These are phyloP conservation scores for Simplicillium aogashimaense DNA, from an alignment of 2,329 filamentous ascomycete genomes.

Conservation along the genomic window DNA sequence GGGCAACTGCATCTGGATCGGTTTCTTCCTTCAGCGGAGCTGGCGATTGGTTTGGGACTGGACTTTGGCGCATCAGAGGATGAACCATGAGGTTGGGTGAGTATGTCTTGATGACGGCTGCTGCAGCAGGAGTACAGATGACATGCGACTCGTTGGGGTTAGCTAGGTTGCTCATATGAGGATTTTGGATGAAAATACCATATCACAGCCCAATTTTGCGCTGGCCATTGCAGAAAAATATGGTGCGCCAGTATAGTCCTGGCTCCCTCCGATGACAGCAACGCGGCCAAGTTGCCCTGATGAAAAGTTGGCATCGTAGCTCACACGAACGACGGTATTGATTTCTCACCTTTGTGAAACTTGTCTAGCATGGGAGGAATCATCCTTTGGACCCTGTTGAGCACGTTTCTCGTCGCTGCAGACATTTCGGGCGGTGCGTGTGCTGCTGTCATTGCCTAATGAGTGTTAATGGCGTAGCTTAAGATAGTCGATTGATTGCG, in stretches of 20 bases:
- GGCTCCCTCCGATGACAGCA: conserved; percentile 87
- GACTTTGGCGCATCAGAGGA: conserved; percentile 77
- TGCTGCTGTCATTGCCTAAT: conserved; percentile 3
- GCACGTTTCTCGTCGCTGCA: conserved; percentile 60
- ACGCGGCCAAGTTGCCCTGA: conserved; percentile 84
- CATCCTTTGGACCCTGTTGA: conserved; percentile 77
- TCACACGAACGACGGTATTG: background rate
- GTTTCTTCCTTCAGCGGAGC: conserved; percentile 27
- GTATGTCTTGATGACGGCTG: conserved; percentile 89
- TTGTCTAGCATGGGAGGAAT: conserved; percentile 89
- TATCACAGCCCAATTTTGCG: conserved; percentile 78
- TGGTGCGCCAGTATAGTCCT: conserved; percentile 93
- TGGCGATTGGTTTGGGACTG: conserved; percentile 29
- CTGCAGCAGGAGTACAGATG: conserved; percentile 86
- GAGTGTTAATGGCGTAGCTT: background rate
- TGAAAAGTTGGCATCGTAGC: background rate
- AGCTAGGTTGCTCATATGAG: background rate
- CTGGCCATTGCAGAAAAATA: conserved; percentile 98
- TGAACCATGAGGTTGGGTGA: conserved; percentile 98
- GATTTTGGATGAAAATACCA: conserved; percentile 44
- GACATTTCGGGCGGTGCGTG: conserved; percentile 42
- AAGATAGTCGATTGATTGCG: too few relatives aligned
- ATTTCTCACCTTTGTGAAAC: conserved; percentile 78
- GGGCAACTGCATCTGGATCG: conserved; percentile 45
- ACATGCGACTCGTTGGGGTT: conserved; percentile 60